Percentiles rank a stretch among this genome's conserved stretches.
Evolutionary conservation across 2,329 filamentous ascomycete genomes (phyloP).

Genomic region (Diaporthe vexans): DNA sequence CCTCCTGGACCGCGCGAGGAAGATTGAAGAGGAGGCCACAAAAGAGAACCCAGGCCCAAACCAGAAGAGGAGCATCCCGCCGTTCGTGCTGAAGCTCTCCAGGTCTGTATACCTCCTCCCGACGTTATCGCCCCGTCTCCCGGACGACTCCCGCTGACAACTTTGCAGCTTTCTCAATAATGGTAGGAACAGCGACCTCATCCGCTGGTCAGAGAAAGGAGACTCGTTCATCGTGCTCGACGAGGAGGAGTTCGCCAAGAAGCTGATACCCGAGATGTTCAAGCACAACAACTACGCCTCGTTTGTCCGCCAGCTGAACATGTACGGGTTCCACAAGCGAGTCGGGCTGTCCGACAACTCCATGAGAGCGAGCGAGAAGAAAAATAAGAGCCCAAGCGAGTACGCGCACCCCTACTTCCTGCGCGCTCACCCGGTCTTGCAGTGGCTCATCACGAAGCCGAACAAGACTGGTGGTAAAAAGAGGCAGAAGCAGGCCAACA

Average conservation of each 20-base stretch:
- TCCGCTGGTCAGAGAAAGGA: constrained; percentile 96
- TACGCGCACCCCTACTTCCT: constrained; percentile 98
- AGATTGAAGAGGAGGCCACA: constrained; percentile 89
- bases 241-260: constrained; percentile 98
- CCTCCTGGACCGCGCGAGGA: constrained; percentile 53
- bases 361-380: constrained; percentile 96
- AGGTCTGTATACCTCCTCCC: constrained; percentile 72
- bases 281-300: constrained; percentile 99
- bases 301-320: constrained; percentile 95
- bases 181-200: constrained; percentile 92
- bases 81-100: constrained; percentile 97
- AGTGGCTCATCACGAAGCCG: constrained; percentile 97
- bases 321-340: constrained; percentile 98
- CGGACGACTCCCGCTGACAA: constrained; percentile 42
- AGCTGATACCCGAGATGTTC: constrained; percentile 96
- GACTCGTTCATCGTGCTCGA: constrained; percentile 97
- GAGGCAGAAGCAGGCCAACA: constrained; percentile 66
- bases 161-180: constrained; percentile 87
- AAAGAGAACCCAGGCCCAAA: constrained; percentile 74
- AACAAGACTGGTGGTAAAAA: constrained; percentile 76
- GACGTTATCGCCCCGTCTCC: constrained; percentile 18
- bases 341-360: constrained; percentile 95
- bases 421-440: constrained; percentile 88
- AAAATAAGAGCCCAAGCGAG: constrained; percentile 98
- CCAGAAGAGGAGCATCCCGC: constrained; percentile 73